These are phyloP conservation scores for Protostelium mycophagum DNA, from an alignment of 78 protist species.

Conservation along the genomic window DNA sequence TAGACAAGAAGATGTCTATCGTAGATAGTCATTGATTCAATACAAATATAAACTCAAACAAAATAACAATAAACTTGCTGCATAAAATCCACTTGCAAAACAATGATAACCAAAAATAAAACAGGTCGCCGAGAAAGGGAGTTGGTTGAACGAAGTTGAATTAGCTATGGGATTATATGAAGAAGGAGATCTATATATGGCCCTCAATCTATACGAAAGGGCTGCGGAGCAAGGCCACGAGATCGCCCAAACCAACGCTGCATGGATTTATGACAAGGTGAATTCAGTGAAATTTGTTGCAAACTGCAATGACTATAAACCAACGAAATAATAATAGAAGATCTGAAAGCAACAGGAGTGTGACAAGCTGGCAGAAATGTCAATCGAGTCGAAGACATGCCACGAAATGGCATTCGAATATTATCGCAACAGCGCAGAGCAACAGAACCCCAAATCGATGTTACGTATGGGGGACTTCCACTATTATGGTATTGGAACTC, in stretches of 20 bases:
- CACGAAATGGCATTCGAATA: slow-evolving; percentile 25
- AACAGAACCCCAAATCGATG: slow-evolving; percentile 56
- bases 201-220: slow-evolving; percentile 53
- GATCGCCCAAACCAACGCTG: slow-evolving; percentile 78
- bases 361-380: background rate
- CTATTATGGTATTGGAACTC: slow-evolving; percentile 76
- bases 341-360: background rate
- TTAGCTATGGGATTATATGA: slow-evolving; percentile 47
- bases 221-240: slow-evolving; percentile 81
- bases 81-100: background rate
- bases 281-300: background rate
- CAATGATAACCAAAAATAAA: too few relatives aligned
- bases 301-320: too few relatives aligned
- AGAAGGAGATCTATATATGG: slow-evolving; percentile 41
- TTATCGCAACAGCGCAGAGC: slow-evolving; percentile 51
- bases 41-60: too few relatives aligned
- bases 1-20: too few relatives aligned
- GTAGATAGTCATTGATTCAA: too few relatives aligned
- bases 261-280: slow-evolving; percentile 59
- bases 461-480: slow-evolving; percentile 75
- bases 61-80: too few relatives aligned
- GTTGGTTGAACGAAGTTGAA: slow-evolving; percentile 23
- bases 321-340: background rate
- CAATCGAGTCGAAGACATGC: background rate
- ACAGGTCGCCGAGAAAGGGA: slow-evolving; percentile 66